Base-by-base conservation (phyloP, 1,139 yeast genomes). In the Yamadazyma diddensiae region DNA sequence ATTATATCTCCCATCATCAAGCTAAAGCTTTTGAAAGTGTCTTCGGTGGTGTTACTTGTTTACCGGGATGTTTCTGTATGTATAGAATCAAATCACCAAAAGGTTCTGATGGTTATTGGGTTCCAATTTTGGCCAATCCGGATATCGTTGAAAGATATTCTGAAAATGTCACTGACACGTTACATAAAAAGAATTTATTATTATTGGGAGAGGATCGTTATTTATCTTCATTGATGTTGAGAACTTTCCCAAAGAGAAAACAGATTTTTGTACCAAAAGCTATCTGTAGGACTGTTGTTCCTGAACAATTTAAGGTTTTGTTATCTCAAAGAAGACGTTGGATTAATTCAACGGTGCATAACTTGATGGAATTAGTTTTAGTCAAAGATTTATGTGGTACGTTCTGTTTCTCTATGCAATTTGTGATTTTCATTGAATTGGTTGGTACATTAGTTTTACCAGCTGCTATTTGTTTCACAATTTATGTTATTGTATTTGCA, bases 51-150 rank as follows among this genome's bases (percentile, higher is more conserved):
- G 98, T 92, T 10, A 90, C 97, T 0, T 92, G 98, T 74, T 73
- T 92, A 41, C 98, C 98, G 0, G 98, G 98, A 22, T 92, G 98
- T 70, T 92, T 92, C 71, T 83, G 90, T 48, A 87, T 90, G 85
- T 92, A 92, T 55, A 76, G 97, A 47, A 85, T 92, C 57, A 92
- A 92, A 60, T 73, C 96, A 0, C 97, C 97, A 25, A 92, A 88
- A 60, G 94, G 95, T 5, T 56, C 73, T 15, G 86, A 85, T 44
- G 97, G 97, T 2, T 86, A 73, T 59, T 90, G 97, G 97, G 96
- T 92, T 23, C 98, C 98, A 9, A 86, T 92, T 41, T 69, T 92
- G 49, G 88, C 96, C 13, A 92, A 92, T 54, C 96, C 98, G 0
- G 97, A 92, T 63, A 86, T 92, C 53, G 97, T 92, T 28, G 97